These are phyloP conservation scores for Fusarium paranaense DNA, from an alignment of 2,329 filamentous ascomycete genomes.

Conservation along the genomic window DNA sequence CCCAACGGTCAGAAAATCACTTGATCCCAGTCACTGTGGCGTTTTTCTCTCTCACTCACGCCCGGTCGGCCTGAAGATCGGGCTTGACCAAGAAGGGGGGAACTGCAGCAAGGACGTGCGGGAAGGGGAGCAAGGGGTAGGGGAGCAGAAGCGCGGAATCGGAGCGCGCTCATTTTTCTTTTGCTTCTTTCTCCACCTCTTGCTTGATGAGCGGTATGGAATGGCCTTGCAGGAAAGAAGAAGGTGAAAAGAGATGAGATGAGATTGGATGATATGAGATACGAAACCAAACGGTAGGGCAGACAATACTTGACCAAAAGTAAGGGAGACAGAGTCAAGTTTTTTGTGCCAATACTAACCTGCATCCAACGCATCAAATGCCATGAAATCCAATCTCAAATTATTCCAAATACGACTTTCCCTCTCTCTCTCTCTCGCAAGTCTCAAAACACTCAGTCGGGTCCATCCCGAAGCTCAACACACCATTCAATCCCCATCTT, in stretches of 20 bases:
- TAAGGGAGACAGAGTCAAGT: not conserved
- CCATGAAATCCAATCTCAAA: not conserved
- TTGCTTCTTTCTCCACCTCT: not conserved
- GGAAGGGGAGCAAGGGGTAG: not conserved
- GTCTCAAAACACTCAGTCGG: not conserved
- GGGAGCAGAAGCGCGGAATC: slow-evolving; percentile 17
- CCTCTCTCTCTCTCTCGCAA: no score
- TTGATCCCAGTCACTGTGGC: not conserved
- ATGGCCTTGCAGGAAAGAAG: not conserved
- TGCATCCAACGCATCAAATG: not conserved
- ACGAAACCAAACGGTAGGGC: not conserved
- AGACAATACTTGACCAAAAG: not conserved
- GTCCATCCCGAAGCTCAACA: not conserved
- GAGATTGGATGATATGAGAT: not conserved
- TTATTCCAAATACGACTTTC: not conserved
- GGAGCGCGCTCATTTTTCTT: not conserved
- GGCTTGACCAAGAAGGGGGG: slow-evolving; percentile 1
- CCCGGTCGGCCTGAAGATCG: not conserved
- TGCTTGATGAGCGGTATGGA: slow-evolving; percentile 6
- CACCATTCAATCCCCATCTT: slow-evolving; percentile 7
- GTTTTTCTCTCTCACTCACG: not conserved
- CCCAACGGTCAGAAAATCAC: not conserved
- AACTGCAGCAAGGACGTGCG: not conserved
- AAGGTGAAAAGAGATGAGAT: not conserved
- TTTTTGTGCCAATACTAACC: not conserved